Conservation (phyloP, 2,329 filamentous ascomycete genomes). For the Chaetomium strumarium region DNA sequence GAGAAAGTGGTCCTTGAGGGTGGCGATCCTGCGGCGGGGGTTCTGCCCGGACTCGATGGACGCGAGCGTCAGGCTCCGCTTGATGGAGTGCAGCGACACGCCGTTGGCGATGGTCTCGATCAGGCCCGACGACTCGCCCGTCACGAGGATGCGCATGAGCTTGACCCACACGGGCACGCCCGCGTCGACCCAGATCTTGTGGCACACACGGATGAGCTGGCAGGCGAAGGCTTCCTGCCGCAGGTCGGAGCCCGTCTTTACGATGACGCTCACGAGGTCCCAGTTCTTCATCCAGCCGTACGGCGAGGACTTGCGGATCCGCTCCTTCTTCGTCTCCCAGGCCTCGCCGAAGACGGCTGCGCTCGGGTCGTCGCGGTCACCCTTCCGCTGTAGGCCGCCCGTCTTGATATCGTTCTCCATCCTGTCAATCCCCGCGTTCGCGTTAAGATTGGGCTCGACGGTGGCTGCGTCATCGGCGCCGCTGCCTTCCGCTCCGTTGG, state of each 20-base stretch:
- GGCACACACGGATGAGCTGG: conserved; percentile 74
- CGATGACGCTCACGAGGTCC: conserved; percentile 81
- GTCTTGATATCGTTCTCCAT: conserved; percentile 92
- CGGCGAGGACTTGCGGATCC: conserved; percentile 74
- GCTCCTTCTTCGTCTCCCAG: conserved; percentile 78
- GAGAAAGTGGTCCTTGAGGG: conserved; percentile 73
- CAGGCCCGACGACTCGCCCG: conserved; percentile 75
- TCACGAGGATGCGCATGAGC: conserved; percentile 80
- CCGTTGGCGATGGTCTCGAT: conserved; percentile 87
- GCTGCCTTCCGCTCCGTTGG: conserved; percentile 37
- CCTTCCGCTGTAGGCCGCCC: conserved; percentile 71
- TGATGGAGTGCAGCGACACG: conserved; percentile 79
- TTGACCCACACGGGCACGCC: conserved; percentile 79
- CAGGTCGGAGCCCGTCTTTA: conserved; percentile 79
- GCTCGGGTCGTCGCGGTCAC: conserved; percentile 78
- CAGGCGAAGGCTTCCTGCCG: conserved; percentile 83
- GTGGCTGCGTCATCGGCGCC: conserved; percentile 41
- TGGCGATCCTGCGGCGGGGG: conserved; percentile 69
- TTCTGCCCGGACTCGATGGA: conserved; percentile 68
- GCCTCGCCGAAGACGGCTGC: conserved; percentile 83
- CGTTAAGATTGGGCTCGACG: conserved; percentile 51
- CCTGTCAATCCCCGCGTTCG: conserved; percentile 68
- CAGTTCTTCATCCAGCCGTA: conserved; percentile 89
- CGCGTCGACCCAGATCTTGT: conserved; percentile 75
- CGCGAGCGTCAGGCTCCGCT: conserved; percentile 72